A percentile compares a stretch with the other conserved stretches of the same genome.
These are phyloP conservation scores for Monilinia vaccinii-corymbosi DNA, from an alignment of 2,329 filamentous ascomycete genomes.

Conservation along the genomic window DNA sequence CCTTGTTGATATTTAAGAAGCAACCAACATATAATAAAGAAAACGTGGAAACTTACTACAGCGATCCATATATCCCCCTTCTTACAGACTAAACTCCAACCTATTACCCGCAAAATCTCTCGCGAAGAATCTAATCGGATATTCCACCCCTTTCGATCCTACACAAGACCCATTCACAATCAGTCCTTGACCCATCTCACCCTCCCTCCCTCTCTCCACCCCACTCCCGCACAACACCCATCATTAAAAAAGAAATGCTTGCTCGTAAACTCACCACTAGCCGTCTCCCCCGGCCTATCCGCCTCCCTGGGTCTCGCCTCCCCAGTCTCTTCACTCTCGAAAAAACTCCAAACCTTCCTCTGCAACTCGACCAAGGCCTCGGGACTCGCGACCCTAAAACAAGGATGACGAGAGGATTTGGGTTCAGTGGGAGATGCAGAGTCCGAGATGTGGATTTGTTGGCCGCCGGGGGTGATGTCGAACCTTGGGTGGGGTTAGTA, in stretches of 20 bases:
- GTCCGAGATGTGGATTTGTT: conserved; percentile 48
- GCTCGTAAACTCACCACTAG: conserved; percentile 31
- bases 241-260: neutral
- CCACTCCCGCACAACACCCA: too few species aligned
- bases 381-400: conserved; percentile 42
- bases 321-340: conserved; percentile 33
- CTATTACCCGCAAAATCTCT: conserved; percentile 47
- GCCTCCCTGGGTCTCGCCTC: conserved; percentile 42
- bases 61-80: neutral
- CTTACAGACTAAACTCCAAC: conserved; percentile 44
- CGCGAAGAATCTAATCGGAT: conserved; percentile 53
- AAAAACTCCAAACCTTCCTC: conserved; percentile 42
- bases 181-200: neutral
- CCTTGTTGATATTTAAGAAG: neutral
- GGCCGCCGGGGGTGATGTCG: conserved; percentile 43
- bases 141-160: conserved; percentile 47
- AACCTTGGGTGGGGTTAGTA: conserved; percentile 33
- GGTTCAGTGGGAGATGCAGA: conserved; percentile 31
- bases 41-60: neutral
- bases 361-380: conserved; percentile 41
- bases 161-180: neutral
- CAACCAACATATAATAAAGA: too few species aligned
- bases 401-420: conserved; percentile 44
- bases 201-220: neutral
- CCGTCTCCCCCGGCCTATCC: conserved; percentile 43